Evolutionary conservation across 1,284 basidiomycete genomes (phyloP), one percentile per base, ranked within the genome.

Genomic region (Ceratobasidium sp.): DNA sequence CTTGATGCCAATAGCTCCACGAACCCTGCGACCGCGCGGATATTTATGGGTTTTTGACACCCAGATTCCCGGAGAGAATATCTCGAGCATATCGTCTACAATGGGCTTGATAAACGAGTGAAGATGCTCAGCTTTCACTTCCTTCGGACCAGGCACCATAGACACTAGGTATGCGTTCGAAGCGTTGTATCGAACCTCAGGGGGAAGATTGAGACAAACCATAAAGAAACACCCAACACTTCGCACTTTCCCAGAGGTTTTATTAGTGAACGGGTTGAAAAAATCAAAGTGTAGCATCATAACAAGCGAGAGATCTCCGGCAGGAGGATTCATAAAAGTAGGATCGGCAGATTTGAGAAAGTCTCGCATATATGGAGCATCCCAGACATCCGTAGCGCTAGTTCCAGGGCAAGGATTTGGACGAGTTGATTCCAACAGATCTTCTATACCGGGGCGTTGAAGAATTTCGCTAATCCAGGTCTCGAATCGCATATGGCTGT

Each of bases 91-190:
- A 19, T 81, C 80, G 64, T 84, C 80, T 1, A 87, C 80, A 9
- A 87, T 62, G 0, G 83, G 85, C 1, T 74, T 68, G 0, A 87
- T 67, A 66, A 82, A 83, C 59, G 83, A 80, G 73, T 86, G 86
- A 8, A 86, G 80, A 5, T 75, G 44, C 1, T 81, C 81, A 0
- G 81, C 66, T 32, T 79, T 78, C 0, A 86, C 85, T 74, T 85
- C 83, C 9, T 80, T 77, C 2, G 83, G 85, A 9, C 84, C 84
- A 17, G 86, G 86, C 19, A 86, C 82, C 51, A 85, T 79, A 1
- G 82, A 82, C 17, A 80, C 70, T 1, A 80, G 46, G 49, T 64
- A 77, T 19, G 79, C 69, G 54, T 81, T 79, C 32, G 80, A 59
- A 2, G 69, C 59, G 19, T 54, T 29, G 44, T 77, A 80, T 13